Evolutionary conservation across 2,329 filamentous ascomycete species (phyloP), one percentile per base, ranked within the genome.

Genomic region (Colletotrichum salicis): DNA sequence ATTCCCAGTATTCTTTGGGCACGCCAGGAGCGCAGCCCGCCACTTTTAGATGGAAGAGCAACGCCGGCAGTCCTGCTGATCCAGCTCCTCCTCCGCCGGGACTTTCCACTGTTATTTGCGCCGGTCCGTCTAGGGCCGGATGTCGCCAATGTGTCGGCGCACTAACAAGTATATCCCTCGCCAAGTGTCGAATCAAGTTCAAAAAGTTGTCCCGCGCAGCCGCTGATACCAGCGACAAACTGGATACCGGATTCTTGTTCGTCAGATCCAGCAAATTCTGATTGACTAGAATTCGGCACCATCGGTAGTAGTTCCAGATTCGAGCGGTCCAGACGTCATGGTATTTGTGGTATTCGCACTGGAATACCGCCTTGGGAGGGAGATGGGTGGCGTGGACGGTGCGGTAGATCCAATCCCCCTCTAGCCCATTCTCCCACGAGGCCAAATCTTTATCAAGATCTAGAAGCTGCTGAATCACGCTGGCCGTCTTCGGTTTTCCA

Each of bases 261-360:
- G 79, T 78, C 37, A 84, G 76, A 12, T 82, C 80, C 11, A 88
- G 77, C 13, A 91, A 84, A 54, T 84, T 81, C 72, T 89, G 84
- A 76, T 84, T 86, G 19, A 85, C 76, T 11, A 90, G 78, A 29
- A 90, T 86, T n/a, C 88, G 86, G 7, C 84, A 84, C 83, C 88
- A 90, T 29, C 90, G 87, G 74, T 87, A 90, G 74, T 91, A 86
- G 71, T 88, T 89, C 87, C 87, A 91, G 52, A 88, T 83, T 29
- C 86, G 84, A 10, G 86, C 87, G 22, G 84, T 80, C 83, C 86
- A 89, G 66, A 89, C 84, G 72, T 87, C 85, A 19, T 79, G 78
- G 75, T 91, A 91, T 27, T 84, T 77, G 76, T 91, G 88, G 75
- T 88, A 91, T 65, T 84, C 82, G 13, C 85, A 84, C 22, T 84